Evolutionary conservation across 192 early-diverging fungal species (phyloP).

Genomic region (Linnemannia schmuckeri): DNA sequence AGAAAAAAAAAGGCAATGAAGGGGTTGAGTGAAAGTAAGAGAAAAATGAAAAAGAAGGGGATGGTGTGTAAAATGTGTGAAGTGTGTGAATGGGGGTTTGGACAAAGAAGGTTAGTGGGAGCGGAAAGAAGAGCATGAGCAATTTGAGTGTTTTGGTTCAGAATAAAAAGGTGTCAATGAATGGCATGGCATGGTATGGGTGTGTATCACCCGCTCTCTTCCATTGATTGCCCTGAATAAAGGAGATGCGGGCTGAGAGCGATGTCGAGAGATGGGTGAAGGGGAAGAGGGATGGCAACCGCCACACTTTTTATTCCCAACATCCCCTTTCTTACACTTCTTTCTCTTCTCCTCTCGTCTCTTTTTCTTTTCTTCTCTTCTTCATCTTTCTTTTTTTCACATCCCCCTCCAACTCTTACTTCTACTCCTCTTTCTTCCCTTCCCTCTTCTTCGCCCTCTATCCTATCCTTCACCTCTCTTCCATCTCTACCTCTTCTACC

Average conservation of each 20-base stretch:
- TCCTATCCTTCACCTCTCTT: neutral
- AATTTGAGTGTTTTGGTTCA: too few species aligned
- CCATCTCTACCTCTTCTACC: neutral
- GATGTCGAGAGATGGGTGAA: neutral
- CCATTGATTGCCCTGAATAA: neutral
- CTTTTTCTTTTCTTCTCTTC: neutral
- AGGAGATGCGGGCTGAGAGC: constrained; percentile 1
- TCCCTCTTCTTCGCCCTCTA: neutral
- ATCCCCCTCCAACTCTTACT: neutral
- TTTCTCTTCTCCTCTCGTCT: neutral
- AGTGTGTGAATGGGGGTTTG: too few species aligned
- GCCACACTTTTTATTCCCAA: neutral
- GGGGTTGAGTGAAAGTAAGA: neutral
- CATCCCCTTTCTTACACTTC: neutral
- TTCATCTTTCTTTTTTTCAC: neutral
- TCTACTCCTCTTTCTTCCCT: neutral
- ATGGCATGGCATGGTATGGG: neutral
- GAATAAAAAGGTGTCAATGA: too few species aligned
- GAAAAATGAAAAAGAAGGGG: neutral
- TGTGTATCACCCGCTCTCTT: neutral
- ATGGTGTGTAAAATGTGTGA: too few species aligned
- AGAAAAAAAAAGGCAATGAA: neutral
- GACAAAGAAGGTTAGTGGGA: too few species aligned
- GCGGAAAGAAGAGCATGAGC: too few species aligned
- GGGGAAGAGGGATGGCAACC: neutral